A percentile compares a stretch with the other conserved stretches of the same genome.
phyloP scores from a whole-genome alignment of 768 basidiomycete species.

The Cystobasidium tubakii region DNA sequence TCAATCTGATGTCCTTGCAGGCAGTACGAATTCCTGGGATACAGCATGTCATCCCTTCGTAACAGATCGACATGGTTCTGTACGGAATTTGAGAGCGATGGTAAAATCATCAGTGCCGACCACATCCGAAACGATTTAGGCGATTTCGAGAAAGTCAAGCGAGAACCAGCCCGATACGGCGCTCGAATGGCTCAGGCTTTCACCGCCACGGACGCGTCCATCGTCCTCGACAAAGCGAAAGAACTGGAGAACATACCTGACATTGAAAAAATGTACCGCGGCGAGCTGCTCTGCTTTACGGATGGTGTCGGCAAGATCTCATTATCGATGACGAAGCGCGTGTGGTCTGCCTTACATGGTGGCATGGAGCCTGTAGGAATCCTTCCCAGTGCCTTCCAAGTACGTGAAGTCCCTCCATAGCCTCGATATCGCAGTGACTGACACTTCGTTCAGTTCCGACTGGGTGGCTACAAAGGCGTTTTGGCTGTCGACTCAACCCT shows the following conservation, averaged over 20 bases:
- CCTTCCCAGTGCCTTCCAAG: conserved; percentile 29
- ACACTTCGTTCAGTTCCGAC: conserved; percentile 65
- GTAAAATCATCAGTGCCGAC: conserved; percentile 51
- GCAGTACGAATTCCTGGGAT: conserved; percentile 61
- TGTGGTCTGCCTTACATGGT: conserved; percentile 17
- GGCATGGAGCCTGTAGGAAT: conserved; percentile 15
- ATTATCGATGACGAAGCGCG: not conserved
- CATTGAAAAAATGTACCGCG: conserved; percentile 3
- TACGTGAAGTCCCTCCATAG: not conserved
- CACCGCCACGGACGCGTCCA: conserved; percentile 62
- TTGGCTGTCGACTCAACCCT: conserved; percentile 61
- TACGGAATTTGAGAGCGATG: conserved; percentile 54
- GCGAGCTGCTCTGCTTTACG: conserved; percentile 29
- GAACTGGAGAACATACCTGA: conserved; percentile 11
- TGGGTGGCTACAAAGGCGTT: conserved; percentile 76
- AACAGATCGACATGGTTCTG: conserved; percentile 65
- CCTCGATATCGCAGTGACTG: not conserved
- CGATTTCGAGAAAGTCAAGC: conserved; percentile 56
- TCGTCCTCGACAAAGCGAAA: not conserved
- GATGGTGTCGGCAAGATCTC: conserved; percentile 36
- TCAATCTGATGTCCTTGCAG: not conserved
- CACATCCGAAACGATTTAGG: conserved; percentile 59
- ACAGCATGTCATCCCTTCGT: conserved; percentile 69
- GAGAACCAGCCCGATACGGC: conserved; percentile 64
- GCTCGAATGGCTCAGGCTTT: conserved; percentile 70